Evolutionary conservation across 371 early-diverging fungal species (phyloP).

Genomic region (Mucor racemosus): DNA sequence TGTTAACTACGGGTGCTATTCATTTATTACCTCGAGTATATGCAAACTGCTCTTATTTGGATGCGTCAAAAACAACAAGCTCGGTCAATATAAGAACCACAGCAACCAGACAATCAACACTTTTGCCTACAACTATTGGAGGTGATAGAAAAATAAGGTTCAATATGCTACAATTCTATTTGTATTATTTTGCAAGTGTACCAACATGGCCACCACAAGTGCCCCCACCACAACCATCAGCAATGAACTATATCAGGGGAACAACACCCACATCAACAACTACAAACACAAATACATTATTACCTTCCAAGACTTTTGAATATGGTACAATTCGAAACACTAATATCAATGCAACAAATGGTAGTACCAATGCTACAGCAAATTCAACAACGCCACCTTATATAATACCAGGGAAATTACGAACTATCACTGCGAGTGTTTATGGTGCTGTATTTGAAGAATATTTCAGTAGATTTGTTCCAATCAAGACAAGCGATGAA

Average conservation of each 20-base stretch:
- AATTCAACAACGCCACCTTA: not conserved
- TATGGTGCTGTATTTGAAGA: constrained; percentile 29
- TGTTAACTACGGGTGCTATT: constrained; percentile 35
- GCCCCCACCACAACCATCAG: not conserved
- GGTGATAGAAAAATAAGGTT: constrained; percentile 35
- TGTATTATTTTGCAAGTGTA: constrained; percentile 36
- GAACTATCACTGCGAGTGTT: constrained; percentile 22
- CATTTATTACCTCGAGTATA: constrained; percentile 43
- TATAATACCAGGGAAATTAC: constrained; percentile 15
- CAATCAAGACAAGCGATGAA: not conserved
- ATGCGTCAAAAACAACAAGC: not conserved
- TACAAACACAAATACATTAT: not conserved
- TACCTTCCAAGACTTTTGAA: not conserved
- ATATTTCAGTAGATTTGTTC: constrained; percentile 27
- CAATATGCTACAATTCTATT: constrained; percentile 44
- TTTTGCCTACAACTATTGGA: constrained; percentile 24
- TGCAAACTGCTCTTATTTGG: constrained; percentile 21
- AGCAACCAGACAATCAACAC: constrained; percentile 39
- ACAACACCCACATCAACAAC: not conserved
- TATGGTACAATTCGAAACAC: constrained; percentile 1
- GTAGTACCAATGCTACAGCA: not conserved
- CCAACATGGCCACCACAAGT: constrained; percentile 34
- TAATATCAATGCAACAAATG: not conserved
- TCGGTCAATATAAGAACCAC: constrained; percentile 32
- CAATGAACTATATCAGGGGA: not conserved